Conservation (phyloP, 192 early-diverging fungal species). For the Haplosporangium gracile region DNA sequence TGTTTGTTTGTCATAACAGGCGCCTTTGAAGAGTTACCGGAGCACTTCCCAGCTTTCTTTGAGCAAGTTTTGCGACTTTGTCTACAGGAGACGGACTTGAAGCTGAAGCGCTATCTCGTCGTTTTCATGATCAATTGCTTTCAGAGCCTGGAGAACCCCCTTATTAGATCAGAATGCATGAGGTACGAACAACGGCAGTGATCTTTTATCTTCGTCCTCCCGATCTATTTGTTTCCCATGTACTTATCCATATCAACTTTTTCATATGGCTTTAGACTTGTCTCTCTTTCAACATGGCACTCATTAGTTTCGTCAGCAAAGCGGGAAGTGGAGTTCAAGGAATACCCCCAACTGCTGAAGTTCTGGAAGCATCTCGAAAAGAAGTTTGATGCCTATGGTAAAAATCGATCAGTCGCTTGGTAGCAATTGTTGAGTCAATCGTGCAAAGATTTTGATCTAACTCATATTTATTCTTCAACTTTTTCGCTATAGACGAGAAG, state of each 20-base stretch:
- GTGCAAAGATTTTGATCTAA: not conserved
- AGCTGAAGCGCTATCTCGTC: constrained; percentile 66
- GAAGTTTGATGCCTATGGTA: constrained; percentile 65
- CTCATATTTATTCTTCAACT: not conserved
- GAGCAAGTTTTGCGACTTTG: constrained; percentile 62
- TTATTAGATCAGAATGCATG: constrained; percentile 85
- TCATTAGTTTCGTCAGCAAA: constrained; percentile 64
- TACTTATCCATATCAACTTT: not conserved
- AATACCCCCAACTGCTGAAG: constrained; percentile 72
- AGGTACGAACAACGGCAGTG: constrained; percentile 42
- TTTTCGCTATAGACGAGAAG: constrained; percentile 41
- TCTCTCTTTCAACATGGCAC: constrained; percentile 83
- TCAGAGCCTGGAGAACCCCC: constrained; percentile 81
- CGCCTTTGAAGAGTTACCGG: constrained; percentile 54
- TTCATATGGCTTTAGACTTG: constrained; percentile 60
- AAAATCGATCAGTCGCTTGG: not conserved
- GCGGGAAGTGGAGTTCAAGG: constrained; percentile 72
- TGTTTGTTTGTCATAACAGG: constrained; percentile 38
- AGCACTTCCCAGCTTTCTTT: constrained; percentile 74
- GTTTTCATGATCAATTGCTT: constrained; percentile 89
- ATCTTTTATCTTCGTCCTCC: not conserved
- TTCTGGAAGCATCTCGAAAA: constrained; percentile 76
- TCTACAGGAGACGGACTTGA: constrained; percentile 47
- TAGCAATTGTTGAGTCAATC: not conserved
- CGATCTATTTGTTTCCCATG: no score